These are phyloP conservation scores for Miscanthus sacchariflorus DNA, from an alignment of 202 grass and related monocot genomes.

Conservation along the genomic window DNA sequence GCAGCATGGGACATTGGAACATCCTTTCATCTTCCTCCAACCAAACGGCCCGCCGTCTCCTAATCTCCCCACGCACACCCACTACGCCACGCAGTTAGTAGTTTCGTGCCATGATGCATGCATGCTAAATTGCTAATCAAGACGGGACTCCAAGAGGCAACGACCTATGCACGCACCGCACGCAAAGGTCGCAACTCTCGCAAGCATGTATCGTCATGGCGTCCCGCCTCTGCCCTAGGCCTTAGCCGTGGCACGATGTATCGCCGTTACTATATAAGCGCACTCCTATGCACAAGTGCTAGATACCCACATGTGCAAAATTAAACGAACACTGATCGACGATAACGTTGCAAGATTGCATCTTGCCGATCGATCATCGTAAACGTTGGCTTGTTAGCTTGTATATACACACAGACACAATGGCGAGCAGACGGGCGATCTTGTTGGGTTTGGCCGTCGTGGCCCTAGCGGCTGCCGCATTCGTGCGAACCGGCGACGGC, in stretches of 20 bases:
- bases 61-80: neutral
- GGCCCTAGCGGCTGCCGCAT: slow-evolving; percentile 30
- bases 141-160: neutral
- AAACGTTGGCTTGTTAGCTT: neutral
- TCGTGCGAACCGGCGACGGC: slow-evolving; percentile 22
- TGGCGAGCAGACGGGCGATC: slow-evolving; percentile 46
- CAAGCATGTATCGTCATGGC: neutral
- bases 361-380: neutral
- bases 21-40: slow-evolving; percentile 43
- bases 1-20: slow-evolving; percentile 19
- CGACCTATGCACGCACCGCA: neutral
- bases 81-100: neutral
- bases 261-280: slow-evolving; percentile 26
- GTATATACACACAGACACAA: neutral
- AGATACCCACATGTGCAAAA: neutral
- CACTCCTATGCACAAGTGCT: neutral
- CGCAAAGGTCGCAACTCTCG: neutral
- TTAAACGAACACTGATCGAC: neutral
- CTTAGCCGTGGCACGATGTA: neutral
- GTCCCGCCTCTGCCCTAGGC: neutral
- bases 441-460: slow-evolving; percentile 25
- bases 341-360: neutral
- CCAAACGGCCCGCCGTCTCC: slow-evolving; percentile 20
- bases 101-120: slow-evolving; percentile 13
- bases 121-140: neutral